A percentile compares a stretch with the other conserved stretches of the same genome.
Conservation (phyloP, 2,329 filamentous ascomycete species). For the Aspergillus sp. region DNA sequence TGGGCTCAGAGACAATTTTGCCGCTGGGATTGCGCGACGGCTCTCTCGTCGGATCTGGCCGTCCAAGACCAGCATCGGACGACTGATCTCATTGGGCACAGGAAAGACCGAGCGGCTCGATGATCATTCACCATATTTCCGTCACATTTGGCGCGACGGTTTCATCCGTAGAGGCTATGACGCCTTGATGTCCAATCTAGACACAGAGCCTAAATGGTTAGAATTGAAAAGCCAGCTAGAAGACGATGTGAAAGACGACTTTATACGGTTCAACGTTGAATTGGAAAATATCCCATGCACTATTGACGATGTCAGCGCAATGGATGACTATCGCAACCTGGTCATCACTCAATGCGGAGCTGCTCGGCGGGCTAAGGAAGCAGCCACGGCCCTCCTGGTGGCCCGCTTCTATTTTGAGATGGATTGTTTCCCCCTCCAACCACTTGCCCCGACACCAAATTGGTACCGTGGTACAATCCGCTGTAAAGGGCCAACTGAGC, state of each 20-base stretch:
- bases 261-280: constrained; percentile 8
- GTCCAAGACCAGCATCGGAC: constrained; percentile 1
- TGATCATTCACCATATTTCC: constrained; percentile 11
- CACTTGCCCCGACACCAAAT: too few species aligned
- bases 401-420: constrained; percentile 12
- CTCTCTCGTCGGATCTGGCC: constrained; percentile 14
- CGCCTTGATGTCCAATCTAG: constrained; percentile 15
- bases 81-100: constrained; percentile 13
- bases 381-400: constrained; percentile 8
- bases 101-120: constrained; percentile 1
- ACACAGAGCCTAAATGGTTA: constrained; percentile 11
- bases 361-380: constrained; percentile 10
- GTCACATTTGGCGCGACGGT: constrained; percentile 13
- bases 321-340: constrained; percentile 15
- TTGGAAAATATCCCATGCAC: constrained; percentile 5
- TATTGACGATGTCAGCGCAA: constrained; percentile 9
- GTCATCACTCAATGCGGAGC: constrained; percentile 9
- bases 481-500: constrained; percentile 9
- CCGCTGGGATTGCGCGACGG: constrained; percentile 7
- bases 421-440: constrained; percentile 2
- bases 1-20: constrained; percentile 10
- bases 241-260: constrained; percentile 4
- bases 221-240: constrained; percentile 5
- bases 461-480: constrained; percentile 9
- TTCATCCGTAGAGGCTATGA: constrained; percentile 14